These are phyloP conservation scores for Mycena indigotica DNA, from an alignment of 768 basidiomycete species.

Conservation along the genomic window DNA sequence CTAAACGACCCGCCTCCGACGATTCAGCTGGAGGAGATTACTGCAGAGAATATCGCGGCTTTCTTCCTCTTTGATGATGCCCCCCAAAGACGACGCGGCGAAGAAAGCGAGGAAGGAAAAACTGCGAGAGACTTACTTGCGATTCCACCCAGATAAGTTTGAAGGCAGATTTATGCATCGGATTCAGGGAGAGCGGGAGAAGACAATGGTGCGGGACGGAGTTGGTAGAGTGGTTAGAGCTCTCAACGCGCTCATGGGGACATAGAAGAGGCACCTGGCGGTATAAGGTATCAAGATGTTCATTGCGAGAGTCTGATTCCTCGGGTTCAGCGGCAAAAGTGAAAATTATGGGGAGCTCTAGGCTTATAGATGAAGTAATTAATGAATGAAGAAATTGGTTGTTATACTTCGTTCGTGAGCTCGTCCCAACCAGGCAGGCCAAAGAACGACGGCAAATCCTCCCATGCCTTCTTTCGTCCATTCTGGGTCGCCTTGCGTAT, in stretches of 20 bases:
- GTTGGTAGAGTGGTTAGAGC: slow-evolving; percentile 65
- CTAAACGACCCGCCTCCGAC: slow-evolving; percentile 17
- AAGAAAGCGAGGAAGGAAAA: slow-evolving; percentile 61
- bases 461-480: slow-evolving; percentile 6
- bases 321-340: too few species aligned
- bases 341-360: too few species aligned
- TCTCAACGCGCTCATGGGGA: slow-evolving; percentile 57
- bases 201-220: slow-evolving; percentile 54
- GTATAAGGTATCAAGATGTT: too few species aligned
- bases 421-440: slow-evolving; percentile 6
- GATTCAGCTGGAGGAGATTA: slow-evolving; percentile 51
- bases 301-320: too few species aligned
- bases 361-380: too few species aligned
- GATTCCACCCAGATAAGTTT: slow-evolving; percentile 84
- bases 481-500: neutral
- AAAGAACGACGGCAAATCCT: slow-evolving; percentile 2
- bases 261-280: slow-evolving; percentile 9
- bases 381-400: neutral
- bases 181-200: slow-evolving; percentile 46
- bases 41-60: slow-evolving; percentile 52
- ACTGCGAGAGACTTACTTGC: slow-evolving; percentile 65
- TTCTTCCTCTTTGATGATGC: slow-evolving; percentile 51
- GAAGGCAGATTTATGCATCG: slow-evolving; percentile 68
- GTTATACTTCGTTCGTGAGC: slow-evolving; percentile 6
- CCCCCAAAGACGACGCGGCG: slow-evolving; percentile 28